Evolutionary conservation across 805 yeast genomes (phyloP), one percentile per base, ranked within the genome.

Genomic region (Myxozyma vanderwaltii): DNA sequence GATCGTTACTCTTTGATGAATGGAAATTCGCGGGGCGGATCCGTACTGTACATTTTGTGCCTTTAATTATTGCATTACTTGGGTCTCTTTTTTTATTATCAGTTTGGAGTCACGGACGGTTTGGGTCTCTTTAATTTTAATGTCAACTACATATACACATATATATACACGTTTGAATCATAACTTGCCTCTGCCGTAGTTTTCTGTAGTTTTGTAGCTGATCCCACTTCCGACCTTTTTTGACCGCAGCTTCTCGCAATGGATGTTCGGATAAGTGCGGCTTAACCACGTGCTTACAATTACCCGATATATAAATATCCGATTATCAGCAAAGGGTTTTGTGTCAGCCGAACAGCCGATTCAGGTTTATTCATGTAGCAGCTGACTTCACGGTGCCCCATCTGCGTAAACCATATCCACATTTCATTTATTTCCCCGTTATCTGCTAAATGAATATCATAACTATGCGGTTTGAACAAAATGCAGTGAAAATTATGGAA

Each of bases 241-340:
- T 33, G 38, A 21, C 27, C 31, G n/a, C 13, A 26, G 12, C 21
- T 39, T n/a, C 21, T 15, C 44, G 23, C 19, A 19, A 21, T 13
- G 46, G 46, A 19, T 10, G 46, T 24, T 41, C 46, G 46, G 46
- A 41, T 41, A n/a, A n/a, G 46, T 41, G 46, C 46, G 46, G 46
- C 46, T 21, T 15, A 23, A 10, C 27, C 29, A 15, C n/a, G n/a
- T 41, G n/a, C 10, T 15, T 41, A 29, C 17, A 26, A 21, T 13
- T 29, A 21, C 13, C 46, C 43, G 43, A 38, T 7, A 13, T 35
- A 17, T 17, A n/a, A 19, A 38, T 12, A 10, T 2, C 19, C 6
- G 15, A 17, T 4, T 6, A 6, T 23, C 13, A 41, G 13, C 46
- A 26, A 24, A 19, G 46, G 46, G 27, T 24, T 17, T 41, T n/a